These are phyloP conservation scores for Lactarius hengduanensis DNA, from an alignment of 768 basidiomycete genomes.

Conservation along the genomic window DNA sequence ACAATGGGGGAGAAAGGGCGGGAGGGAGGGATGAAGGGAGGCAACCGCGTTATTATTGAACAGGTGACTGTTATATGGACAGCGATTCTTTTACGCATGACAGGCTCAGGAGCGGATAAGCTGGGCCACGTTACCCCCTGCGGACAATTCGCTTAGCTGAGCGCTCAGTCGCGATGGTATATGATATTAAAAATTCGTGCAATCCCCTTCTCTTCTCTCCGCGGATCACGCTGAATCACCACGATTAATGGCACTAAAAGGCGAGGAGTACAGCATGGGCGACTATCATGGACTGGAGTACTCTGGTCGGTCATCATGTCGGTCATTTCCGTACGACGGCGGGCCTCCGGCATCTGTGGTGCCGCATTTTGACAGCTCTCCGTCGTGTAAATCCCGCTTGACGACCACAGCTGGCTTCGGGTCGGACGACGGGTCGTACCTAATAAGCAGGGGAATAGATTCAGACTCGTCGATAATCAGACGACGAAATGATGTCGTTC, in stretches of 20 bases:
- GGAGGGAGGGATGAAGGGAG: background rate
- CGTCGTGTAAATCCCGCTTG: background rate
- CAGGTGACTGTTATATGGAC: background rate
- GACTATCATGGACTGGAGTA: background rate
- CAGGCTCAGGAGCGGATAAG: background rate
- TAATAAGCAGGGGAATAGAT: background rate
- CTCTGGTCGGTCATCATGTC: background rate
- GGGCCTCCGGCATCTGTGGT: background rate
- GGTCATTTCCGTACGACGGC: background rate
- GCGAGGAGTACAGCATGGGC: background rate
- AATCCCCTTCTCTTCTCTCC: background rate
- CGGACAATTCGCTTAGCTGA: slow-evolving; percentile 2
- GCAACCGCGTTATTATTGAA: background rate
- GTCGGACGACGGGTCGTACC: background rate
- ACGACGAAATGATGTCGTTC: background rate
- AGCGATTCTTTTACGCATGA: background rate
- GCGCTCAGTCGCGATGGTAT: background rate
- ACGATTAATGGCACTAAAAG: background rate
- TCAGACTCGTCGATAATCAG: background rate
- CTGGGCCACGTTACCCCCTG: background rate
- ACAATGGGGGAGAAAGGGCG: background rate
- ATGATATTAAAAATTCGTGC: background rate
- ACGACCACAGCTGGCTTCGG: background rate
- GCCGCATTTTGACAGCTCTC: background rate
- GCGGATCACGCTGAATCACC: background rate